Evolutionary conservation across 176 grass and related monocot genomes (phyloP).

Genomic region (Triticum turgidum): DNA sequence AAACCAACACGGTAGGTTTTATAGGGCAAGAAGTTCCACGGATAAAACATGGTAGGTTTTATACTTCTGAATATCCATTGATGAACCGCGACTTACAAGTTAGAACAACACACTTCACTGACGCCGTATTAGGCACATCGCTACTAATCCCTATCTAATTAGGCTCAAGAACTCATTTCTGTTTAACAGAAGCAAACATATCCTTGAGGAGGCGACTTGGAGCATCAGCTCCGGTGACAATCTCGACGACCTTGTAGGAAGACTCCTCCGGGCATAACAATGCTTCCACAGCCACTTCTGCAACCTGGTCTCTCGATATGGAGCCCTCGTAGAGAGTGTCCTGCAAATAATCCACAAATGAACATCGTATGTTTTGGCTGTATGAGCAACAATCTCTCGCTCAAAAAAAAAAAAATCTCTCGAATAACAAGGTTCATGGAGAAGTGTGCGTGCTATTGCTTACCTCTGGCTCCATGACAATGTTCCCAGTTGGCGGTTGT

Average conservation of each 20-base stretch:
- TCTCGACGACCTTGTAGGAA: conserved; percentile 71
- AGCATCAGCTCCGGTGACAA: conserved; percentile 44
- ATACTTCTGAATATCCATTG: too few relatives aligned
- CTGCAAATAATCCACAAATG: conserved; percentile 22
- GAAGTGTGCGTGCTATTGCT: background rate
- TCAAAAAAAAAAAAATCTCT: too few relatives aligned
- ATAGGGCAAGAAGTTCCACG: too few relatives aligned
- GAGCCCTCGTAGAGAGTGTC: conserved; percentile 69
- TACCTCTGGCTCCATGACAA: conserved; percentile 68
- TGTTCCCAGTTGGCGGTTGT: conserved; percentile 47
- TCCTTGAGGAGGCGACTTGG: conserved; percentile 44
- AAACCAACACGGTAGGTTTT: background rate
- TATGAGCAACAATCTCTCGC: background rate
- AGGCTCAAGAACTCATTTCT: conserved; percentile 25
- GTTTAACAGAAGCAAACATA: conserved; percentile 44
- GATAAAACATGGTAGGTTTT: background rate
- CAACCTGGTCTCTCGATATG: conserved; percentile 68
- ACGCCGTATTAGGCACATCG: background rate
- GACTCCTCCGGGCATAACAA: conserved; percentile 52
- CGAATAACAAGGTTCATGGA: too few relatives aligned
- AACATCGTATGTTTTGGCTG: background rate
- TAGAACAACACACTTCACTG: background rate
- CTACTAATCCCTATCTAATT: background rate
- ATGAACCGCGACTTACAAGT: background rate
- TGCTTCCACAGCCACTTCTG: conserved; percentile 60